Base-by-base conservation (phyloP, 2,329 filamentous ascomycete genomes). In the Dothiorella sarmentorum region DNA sequence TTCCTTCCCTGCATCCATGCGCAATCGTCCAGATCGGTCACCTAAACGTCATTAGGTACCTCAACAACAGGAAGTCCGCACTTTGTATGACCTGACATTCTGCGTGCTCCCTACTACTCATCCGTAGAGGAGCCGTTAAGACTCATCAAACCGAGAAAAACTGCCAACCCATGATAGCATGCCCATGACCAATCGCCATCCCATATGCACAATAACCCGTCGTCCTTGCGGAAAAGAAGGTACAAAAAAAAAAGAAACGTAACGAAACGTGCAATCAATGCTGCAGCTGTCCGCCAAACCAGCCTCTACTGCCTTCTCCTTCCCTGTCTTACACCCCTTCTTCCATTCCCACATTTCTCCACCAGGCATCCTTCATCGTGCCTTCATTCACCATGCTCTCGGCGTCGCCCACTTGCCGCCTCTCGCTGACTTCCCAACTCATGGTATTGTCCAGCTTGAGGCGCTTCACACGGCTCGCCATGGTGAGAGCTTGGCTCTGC, bases 401-500 rank as follows among this genome's bases (percentile, higher is more conserved):
- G 58, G 87, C 87, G 77, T 97, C 92, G 63, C 91, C 92, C 58
- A 96, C 92, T 76, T 97, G 92, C 74, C 89, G 88, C 64, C 92
- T 82, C 77, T 93, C 90, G 60, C 89, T 90, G 61, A 97, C 82
- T 75, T 96, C 92, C 63, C 84, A 57, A 56, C 67, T 68, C 37
- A 67, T 71, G 4, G 71, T 43, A 56, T 72, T 64, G 52, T 61
- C 77, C 65, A 90, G 82, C 68, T 86, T 87, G 70, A 91, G 85
- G 69, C 87, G 84, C 75, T 87, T 85, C 52, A 82, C 75, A 61
- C 72, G 72, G 35, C 69, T 69, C 4, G 75, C 75, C 66, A 79
- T 69, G 26, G 69, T 69, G 56, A 74, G 61, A 43, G 53, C 57
- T 15, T 26, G 15, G 29, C 57, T 59, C 38, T 47, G 31, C 26